These are phyloP conservation scores for Anisogramma anomala DNA, from an alignment of 2,329 filamentous ascomycete species.

Conservation along the genomic window DNA sequence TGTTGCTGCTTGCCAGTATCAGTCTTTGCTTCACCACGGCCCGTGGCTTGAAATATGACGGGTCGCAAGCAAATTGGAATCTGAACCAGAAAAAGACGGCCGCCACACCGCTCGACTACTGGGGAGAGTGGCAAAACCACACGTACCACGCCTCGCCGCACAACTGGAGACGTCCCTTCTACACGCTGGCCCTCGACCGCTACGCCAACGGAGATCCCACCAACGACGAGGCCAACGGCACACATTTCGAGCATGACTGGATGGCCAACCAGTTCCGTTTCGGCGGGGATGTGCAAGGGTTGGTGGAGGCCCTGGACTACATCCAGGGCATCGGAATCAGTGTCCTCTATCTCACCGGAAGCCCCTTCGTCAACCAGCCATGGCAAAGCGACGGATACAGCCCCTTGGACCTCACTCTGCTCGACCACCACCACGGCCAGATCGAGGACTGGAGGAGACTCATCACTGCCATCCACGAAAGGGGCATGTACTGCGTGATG, in stretches of 20 bases:
- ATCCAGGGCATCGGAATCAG: constrained; percentile 51
- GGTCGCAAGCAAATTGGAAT: constrained; percentile 9
- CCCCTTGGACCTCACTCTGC: constrained; percentile 47
- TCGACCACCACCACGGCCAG: constrained; percentile 51
- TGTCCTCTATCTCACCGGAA: constrained; percentile 48
- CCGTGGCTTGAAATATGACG: constrained; percentile 1
- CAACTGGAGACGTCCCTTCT: constrained; percentile 21
- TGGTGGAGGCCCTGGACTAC: constrained; percentile 48
- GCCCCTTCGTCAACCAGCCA: constrained; percentile 47
- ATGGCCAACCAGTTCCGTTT: constrained; percentile 49
- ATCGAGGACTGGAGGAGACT: constrained; percentile 45
- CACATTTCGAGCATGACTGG: constrained; percentile 45
- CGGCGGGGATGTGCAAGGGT: constrained; percentile 44
- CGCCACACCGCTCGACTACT: constrained; percentile 7
- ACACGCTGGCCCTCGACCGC: constrained; percentile 49
- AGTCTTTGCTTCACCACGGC: no score
- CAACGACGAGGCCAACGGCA: constrained; percentile 51
- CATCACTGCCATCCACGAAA: constrained; percentile 45
- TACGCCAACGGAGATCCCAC: constrained; percentile 51
- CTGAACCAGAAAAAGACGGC: constrained; percentile 9
- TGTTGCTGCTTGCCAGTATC: no score
- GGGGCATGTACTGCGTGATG: constrained; percentile 56
- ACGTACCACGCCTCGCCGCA: constrained; percentile 7
- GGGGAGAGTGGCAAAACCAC: constrained; percentile 12
- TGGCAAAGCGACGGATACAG: constrained; percentile 48